Base-by-base conservation (phyloP, 176 grass and related monocot genomes). In the Ananas comosus region DNA sequence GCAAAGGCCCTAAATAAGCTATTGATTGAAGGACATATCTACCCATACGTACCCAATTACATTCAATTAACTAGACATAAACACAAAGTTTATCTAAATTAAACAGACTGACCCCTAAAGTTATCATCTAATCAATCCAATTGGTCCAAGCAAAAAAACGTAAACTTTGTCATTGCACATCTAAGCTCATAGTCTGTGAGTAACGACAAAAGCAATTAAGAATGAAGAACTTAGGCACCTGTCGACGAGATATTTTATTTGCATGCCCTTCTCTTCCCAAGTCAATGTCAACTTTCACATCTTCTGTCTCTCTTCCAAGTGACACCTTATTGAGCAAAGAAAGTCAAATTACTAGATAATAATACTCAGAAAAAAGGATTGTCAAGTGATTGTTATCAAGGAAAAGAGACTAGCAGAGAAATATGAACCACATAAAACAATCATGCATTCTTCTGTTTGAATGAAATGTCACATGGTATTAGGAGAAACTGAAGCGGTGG, bases 271-370 rank as follows among this genome's bases (percentile, higher is more conserved):
- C 94, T 83, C 88, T 90, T 82, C 82, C 87, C 82, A 99, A 93
- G 74, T 99, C 84, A 78, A 99, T 88, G 78, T 99, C 94, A 82
- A 99, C 94, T 76, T 99, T 90, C 48, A 88, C 19, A 42, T 99
- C 89, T 82, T 88, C 87, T 49, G 94, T 91, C 57, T 86, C 89
- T 80, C 94, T 90, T 88, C 94, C 94, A 76, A 99, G 87, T 83
- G 72, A 80, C 59, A 99, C 94, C 94, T 99, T 76, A 53, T 69
- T 64, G 64, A 73, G 59, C 50, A 77, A 27, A 68, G 64, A 68
- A 51, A 21, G 64, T 33, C 12, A 22, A 71, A 51, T 53, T 61
- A 61, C 56, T 18, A 10, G 16, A 61, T 9, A 61, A 9, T 1
- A 61, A 18, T 19, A 22, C 21, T 61, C 56, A 22, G 56, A 61